phyloP scores from a whole-genome alignment of 257 asterid species.

The Mentha longifolia region DNA sequence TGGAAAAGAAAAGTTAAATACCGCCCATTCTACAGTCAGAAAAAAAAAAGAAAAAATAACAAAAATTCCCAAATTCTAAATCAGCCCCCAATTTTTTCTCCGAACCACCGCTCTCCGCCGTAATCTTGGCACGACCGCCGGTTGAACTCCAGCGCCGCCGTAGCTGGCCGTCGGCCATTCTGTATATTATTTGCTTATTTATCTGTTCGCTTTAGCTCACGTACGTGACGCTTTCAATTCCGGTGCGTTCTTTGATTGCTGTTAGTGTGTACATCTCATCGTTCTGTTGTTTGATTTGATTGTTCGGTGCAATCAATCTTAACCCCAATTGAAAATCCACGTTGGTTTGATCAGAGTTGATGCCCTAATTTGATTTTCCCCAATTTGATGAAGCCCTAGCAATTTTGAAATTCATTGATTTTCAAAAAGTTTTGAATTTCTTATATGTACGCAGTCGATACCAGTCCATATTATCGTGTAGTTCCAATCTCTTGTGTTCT shows the following conservation, averaged over 20 bases:
- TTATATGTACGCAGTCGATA: slow-evolving; percentile 3
- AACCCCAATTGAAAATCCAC: slow-evolving; percentile 32
- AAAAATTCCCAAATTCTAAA: slow-evolving; percentile 39
- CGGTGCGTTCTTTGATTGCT: slow-evolving; percentile 15
- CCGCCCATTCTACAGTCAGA: slow-evolving; percentile 36
- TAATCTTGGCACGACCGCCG: slow-evolving; percentile 37
- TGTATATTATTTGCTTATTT: background rate
- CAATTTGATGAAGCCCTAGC: slow-evolving; percentile 50
- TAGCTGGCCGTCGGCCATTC: slow-evolving; percentile 15
- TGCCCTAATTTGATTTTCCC: slow-evolving; percentile 41
- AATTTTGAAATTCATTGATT: background rate
- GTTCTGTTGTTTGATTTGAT: slow-evolving; percentile 23
- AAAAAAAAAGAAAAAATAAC: slow-evolving; percentile 21
- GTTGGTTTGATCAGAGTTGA: slow-evolving; percentile 25
- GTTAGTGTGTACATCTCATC: slow-evolving; percentile 23
- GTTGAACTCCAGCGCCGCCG: slow-evolving; percentile 27
- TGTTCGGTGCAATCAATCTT: slow-evolving; percentile 4
- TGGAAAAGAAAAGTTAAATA: slow-evolving; percentile 25
- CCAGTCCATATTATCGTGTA: background rate
- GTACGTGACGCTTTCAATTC: slow-evolving; percentile 20
- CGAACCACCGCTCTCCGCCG: slow-evolving; percentile 40
- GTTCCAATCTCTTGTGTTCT: slow-evolving; percentile 25
- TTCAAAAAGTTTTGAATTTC: slow-evolving; percentile 22
- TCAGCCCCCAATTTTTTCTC: slow-evolving; percentile 29
- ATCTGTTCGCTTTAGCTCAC: slow-evolving; percentile 19